Evolutionary conservation across 345 rosid species (phyloP), one percentile per base, ranked within the genome.

Genomic region (Corymbia maculata): DNA sequence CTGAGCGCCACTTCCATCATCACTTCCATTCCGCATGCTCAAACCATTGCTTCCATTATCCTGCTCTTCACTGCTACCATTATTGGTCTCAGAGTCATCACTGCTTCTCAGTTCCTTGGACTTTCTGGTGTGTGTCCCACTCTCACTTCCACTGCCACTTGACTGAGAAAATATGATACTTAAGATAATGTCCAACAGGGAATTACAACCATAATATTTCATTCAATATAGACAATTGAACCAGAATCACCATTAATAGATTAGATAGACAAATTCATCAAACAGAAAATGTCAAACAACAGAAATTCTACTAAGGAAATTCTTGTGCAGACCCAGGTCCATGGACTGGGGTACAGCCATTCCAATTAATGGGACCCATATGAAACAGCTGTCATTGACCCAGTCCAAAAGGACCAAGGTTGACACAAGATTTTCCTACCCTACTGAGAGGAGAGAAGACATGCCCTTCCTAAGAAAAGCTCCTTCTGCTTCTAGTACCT

Each of bases 1-100:
- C 96, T 96, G 96, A 86, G 95, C 94, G 88, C 95, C 98, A 93
- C 97, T 95, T 55, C 95, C 97, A 89, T 92, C 92, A 88, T 96
- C 97, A 86, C 95, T 95, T 90, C 97, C 96, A 91, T 91, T 92
- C 66, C 45, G 89, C 64, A 88, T 79, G 89, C 90, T 91, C 61
- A 88, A 89, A 52, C 90, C 94, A 59, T 90, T 89, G 88, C 95
- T 94, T 47, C 89, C 93, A 86, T 93, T 90, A 66, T 93, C 95
- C 80, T 90, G 92, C 89, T 89, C 95, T 44, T 92, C 90, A 89
- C 91, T 90, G 85, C 93, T 91, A 90, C 91, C 92, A 70, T 91
- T 89, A 87, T 93, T 88, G 44, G 92, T 91, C 64, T 86, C 96
- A 86, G 93, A 91, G 87, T 91, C 92, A 36, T 93, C 94, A 75